Evolutionary conservation across 164 flowering plant genomes (phyloP).

Genomic region (Chloranthus sessilifolius): DNA sequence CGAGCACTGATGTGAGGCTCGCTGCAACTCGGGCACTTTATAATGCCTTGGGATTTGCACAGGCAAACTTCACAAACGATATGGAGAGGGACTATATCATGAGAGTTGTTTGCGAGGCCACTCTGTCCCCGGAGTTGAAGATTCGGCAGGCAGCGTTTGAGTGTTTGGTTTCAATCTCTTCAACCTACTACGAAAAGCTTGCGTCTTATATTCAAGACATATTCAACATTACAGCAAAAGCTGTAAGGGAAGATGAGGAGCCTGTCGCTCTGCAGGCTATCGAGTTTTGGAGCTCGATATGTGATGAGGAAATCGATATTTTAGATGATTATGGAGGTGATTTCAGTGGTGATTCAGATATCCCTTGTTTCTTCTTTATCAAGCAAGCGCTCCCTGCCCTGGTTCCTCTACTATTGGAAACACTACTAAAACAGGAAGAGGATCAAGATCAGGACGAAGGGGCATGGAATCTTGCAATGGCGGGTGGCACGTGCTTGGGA

Average conservation of each 20-base stretch:
- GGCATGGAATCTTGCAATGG: slow-evolving; percentile 70
- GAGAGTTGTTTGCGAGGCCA: slow-evolving; percentile 70
- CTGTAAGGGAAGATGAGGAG: slow-evolving; percentile 60
- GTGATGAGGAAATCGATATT: slow-evolving; percentile 61
- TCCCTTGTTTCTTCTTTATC: slow-evolving; percentile 53
- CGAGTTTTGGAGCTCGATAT: slow-evolving; percentile 65
- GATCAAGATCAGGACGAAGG: slow-evolving; percentile 69
- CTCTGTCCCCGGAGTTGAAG: slow-evolving; percentile 42
- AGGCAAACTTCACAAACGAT: slow-evolving; percentile 52
- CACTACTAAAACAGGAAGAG: slow-evolving; percentile 59
- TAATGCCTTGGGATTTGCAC: slow-evolving; percentile 63
- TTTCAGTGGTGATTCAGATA: slow-evolving; percentile 46
- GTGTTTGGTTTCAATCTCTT: slow-evolving; percentile 57
- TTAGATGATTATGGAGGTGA: slow-evolving; percentile 57
- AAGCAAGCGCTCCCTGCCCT: slow-evolving; percentile 62
- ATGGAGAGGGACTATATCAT: slow-evolving; percentile 66
- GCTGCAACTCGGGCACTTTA: slow-evolving; percentile 52
- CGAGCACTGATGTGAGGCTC: slow-evolving; percentile 48
- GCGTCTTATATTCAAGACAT: slow-evolving; percentile 52
- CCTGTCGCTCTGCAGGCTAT: slow-evolving; percentile 65
- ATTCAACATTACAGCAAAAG: slow-evolving; percentile 53
- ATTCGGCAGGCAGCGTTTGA: slow-evolving; percentile 67
- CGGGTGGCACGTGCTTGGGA: slow-evolving; percentile 66
- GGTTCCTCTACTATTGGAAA: slow-evolving; percentile 55
- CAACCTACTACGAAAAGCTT: slow-evolving; percentile 51